These are phyloP conservation scores for Thalassiosira profunda DNA, from an alignment of 108 stramenopile genomes.

Conservation along the genomic window DNA sequence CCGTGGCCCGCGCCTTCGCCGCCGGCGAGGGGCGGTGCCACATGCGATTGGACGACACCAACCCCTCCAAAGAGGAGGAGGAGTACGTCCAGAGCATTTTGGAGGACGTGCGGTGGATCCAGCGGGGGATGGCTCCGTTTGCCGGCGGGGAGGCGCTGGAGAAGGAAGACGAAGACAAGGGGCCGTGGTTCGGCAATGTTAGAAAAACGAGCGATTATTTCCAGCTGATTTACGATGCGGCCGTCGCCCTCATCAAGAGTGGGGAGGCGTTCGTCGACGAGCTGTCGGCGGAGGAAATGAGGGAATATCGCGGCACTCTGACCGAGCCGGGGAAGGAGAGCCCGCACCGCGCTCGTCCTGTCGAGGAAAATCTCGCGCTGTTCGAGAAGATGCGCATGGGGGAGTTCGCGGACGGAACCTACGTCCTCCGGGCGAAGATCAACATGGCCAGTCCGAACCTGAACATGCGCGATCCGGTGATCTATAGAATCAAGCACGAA, in stretches of 20 bases:
- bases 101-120: slow-evolving; percentile 92
- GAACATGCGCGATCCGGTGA: slow-evolving; percentile 92
- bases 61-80: slow-evolving; percentile 88
- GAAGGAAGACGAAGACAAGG: slow-evolving; percentile 6
- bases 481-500: slow-evolving; percentile 93
- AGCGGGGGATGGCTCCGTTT: slow-evolving; percentile 54
- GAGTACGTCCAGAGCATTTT: slow-evolving; percentile 90
- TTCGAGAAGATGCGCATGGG: slow-evolving; percentile 84
- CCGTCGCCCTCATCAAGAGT: slow-evolving; percentile 70
- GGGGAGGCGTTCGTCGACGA: slow-evolving; percentile 92
- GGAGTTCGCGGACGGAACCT: slow-evolving; percentile 71
- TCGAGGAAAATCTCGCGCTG: slow-evolving; percentile 81
- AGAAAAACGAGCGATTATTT: slow-evolving; percentile 90
- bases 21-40: slow-evolving; percentile 69
- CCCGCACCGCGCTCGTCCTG: slow-evolving; percentile 69
- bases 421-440: slow-evolving; percentile 91
- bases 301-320: slow-evolving; percentile 88
- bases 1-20: slow-evolving; percentile 79
- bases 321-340: slow-evolving; percentile 87
- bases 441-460: slow-evolving; percentile 94
- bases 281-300: slow-evolving; percentile 86
- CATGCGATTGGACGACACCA: slow-evolving; percentile 95
- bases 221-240: slow-evolving; percentile 83
- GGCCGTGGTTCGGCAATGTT: slow-evolving; percentile 82
- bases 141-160: slow-evolving; percentile 1